These are phyloP conservation scores for Ceratocystis cacaofunesta DNA, from an alignment of 2,329 filamentous ascomycete genomes.

Conservation along the genomic window DNA sequence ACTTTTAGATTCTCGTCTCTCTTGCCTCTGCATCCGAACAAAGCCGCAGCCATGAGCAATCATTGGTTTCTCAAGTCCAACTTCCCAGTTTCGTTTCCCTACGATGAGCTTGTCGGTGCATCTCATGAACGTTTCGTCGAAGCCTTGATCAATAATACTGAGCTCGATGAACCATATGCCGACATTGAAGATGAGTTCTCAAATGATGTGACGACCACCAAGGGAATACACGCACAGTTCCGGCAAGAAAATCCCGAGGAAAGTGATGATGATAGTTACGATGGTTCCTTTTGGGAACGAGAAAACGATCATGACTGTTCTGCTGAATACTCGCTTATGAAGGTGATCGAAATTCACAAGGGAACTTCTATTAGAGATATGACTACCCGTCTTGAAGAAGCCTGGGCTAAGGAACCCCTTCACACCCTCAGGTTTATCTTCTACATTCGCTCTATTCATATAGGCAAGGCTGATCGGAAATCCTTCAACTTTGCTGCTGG, in stretches of 20 bases:
- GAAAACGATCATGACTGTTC: too few relatives aligned
- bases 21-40: not conserved
- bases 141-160: slow-evolving; percentile 30
- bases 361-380: too few relatives aligned
- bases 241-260: not conserved
- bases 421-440: not conserved
- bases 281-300: not conserved
- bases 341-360: too few relatives aligned
- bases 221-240: not conserved
- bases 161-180: slow-evolving; percentile 22
- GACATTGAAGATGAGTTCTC: slow-evolving; percentile 29
- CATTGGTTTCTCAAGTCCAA: slow-evolving; percentile 29
- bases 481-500: slow-evolving; percentile 39
- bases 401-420: not conserved
- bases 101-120: slow-evolving; percentile 16
- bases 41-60: not conserved
- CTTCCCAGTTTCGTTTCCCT: slow-evolving; percentile 27
- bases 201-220: not conserved
- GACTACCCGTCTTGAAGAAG: not conserved
- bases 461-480: slow-evolving; percentile 35
- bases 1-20: not conserved
- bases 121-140: slow-evolving; percentile 22
- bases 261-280: not conserved
- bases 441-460: slow-evolving; percentile 24
- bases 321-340: too few relatives aligned